Conservation (phyloP, 176 grass and related monocot species). For the Dendrocalamus sinicus region DNA sequence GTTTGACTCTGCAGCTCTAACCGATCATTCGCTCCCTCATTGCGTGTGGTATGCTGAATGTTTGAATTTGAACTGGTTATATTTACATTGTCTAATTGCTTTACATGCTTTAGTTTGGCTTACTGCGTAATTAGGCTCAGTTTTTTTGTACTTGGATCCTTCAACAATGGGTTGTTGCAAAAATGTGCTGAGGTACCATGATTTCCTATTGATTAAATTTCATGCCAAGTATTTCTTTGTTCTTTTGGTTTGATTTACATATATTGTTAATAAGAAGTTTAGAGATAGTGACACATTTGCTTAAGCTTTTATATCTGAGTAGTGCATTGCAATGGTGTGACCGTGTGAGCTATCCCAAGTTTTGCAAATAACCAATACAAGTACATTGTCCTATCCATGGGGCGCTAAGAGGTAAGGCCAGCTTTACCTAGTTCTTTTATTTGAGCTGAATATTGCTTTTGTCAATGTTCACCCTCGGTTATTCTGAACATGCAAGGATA, state of each 20-base stretch:
- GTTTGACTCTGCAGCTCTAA: slow-evolving; percentile 62
- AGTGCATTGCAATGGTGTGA: slow-evolving; percentile 65
- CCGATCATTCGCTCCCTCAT: slow-evolving; percentile 57
- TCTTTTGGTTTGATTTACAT: slow-evolving; percentile 30
- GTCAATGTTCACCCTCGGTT: not conserved
- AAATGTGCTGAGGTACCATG: slow-evolving; percentile 61
- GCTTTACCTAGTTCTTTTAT: slow-evolving; percentile 48
- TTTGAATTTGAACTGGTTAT: slow-evolving; percentile 61
- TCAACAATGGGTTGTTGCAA: slow-evolving; percentile 67
- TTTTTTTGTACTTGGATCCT: slow-evolving; percentile 67
- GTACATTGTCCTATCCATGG: slow-evolving; percentile 40
- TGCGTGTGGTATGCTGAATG: slow-evolving; percentile 68
- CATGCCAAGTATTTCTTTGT: slow-evolving; percentile 36
- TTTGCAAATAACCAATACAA: slow-evolving; percentile 61
- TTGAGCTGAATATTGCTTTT: slow-evolving; percentile 37
- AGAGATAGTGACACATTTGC: slow-evolving; percentile 52
- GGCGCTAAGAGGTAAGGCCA: slow-evolving; percentile 50
- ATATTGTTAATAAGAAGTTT: slow-evolving; percentile 45
- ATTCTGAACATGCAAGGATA: slow-evolving; percentile 29
- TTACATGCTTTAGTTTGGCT: slow-evolving; percentile 50
- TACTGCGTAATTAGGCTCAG: slow-evolving; percentile 62
- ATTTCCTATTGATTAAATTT: slow-evolving; percentile 53
- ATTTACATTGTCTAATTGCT: slow-evolving; percentile 58
- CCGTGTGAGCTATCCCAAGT: slow-evolving; percentile 63
- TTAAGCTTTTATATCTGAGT: slow-evolving; percentile 62